These are phyloP conservation scores for Pseudogymnoascus destructans DNA, from an alignment of 2,329 filamentous ascomycete species.

Conservation along the genomic window DNA sequence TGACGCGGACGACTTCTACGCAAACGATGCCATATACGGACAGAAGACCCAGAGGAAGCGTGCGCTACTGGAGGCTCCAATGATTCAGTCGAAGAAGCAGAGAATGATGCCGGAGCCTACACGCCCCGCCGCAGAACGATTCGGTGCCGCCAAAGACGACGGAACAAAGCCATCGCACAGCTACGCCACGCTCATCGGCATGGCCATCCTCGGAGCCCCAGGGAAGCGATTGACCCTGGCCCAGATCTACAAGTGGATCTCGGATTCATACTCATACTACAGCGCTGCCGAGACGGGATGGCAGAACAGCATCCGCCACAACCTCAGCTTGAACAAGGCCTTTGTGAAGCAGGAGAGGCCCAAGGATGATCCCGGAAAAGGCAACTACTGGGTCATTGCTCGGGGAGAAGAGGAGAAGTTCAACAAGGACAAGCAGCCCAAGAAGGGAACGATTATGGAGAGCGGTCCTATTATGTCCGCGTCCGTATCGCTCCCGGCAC, in stretches of 20 bases:
- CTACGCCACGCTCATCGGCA: conserved; percentile 89
- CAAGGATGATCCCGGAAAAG: conserved; percentile 95
- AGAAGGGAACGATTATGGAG: conserved; percentile 43
- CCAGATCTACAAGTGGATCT: conserved; percentile 99
- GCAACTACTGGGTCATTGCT: conserved; percentile 92
- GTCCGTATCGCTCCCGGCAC: conserved; percentile 16
- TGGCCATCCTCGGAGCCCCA: conserved; percentile 84
- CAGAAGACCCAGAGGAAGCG: conserved; percentile 45
- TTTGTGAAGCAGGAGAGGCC: conserved; percentile 92
- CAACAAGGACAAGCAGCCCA: conserved; percentile 68
- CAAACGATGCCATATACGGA: conserved; percentile 35
- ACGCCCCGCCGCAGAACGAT: conserved; percentile 54
- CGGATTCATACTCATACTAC: conserved; percentile 87
- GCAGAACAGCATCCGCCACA: conserved; percentile 99
- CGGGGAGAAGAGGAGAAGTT: conserved; percentile 82
- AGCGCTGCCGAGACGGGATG: conserved; percentile 73
- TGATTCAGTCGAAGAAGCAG: conserved; percentile 57
- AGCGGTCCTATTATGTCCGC: conserved; percentile 29
- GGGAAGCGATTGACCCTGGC: conserved; percentile 74
- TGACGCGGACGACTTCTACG: conserved; percentile 13
- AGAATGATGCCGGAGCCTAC: conserved; percentile 36
- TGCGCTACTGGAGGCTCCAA: conserved; percentile 57
- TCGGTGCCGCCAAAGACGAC: conserved; percentile 71
- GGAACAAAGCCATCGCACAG: conserved; percentile 82
- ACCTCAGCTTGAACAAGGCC: conserved; percentile 90